Conservation (phyloP, 2,329 filamentous ascomycete species). For the Fusarium keratoplasticum region DNA sequence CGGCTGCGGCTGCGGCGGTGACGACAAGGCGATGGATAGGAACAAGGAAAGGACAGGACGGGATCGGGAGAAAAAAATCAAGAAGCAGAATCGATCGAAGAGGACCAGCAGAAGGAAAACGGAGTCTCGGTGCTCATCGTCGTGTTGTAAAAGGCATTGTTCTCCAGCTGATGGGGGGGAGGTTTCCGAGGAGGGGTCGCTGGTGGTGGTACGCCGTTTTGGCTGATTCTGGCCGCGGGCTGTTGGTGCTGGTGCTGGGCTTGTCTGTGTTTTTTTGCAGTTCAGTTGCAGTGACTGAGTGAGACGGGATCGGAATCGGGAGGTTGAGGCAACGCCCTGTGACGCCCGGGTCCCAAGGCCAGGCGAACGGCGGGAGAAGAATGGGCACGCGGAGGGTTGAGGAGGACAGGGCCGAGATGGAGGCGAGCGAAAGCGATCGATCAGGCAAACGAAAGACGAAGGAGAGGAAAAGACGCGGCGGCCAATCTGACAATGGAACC, state of each 20-base stretch:
- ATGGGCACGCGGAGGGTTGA: conserved; percentile 9
- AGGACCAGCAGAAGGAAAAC: conserved; percentile 61
- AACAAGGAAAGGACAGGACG: conserved; percentile 46
- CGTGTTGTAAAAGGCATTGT: conserved; percentile 56
- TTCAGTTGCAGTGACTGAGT: conserved; percentile 6
- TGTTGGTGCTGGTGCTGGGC: not conserved
- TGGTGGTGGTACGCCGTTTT: conserved; percentile 26
- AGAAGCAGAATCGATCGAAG: conserved; percentile 66
- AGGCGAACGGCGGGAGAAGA: conserved; percentile 13
- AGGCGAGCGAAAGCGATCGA: not conserved
- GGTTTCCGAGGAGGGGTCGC: conserved; percentile 27
- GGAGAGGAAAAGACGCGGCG: conserved; percentile 3
- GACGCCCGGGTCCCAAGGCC: conserved; percentile 30
- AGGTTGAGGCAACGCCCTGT: conserved; percentile 28
- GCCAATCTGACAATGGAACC: conserved; percentile 12
- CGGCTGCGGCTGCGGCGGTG: conserved; percentile 38
- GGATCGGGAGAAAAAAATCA: conserved; percentile 54
- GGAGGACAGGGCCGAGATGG: not conserved
- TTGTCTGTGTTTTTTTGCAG: conserved; percentile 20
- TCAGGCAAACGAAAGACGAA: conserved; percentile 14
- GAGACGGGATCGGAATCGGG: conserved; percentile 26
- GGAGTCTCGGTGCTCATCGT: conserved; percentile 68
- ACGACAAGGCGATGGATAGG: conserved; percentile 35
- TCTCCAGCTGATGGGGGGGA: conserved; percentile 38
- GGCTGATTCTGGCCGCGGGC: conserved; percentile 13